Conservation (phyloP, 2,329 filamentous ascomycete genomes). For the Triangularia verruculosa region DNA sequence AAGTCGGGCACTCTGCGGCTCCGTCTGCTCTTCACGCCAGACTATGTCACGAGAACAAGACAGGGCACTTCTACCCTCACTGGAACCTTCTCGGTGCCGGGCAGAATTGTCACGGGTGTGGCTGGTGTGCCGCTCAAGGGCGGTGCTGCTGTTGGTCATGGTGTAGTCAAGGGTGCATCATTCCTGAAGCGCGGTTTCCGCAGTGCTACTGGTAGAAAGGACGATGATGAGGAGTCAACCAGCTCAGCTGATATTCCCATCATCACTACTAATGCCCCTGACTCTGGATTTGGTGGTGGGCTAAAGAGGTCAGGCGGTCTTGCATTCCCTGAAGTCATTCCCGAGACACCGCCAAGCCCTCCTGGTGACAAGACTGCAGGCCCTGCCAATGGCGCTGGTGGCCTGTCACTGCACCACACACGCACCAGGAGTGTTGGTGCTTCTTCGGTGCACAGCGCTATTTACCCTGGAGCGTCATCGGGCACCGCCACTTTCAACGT, state of each 20-base stretch:
- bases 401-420: slow-evolving; percentile 36
- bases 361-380: slow-evolving; percentile 30
- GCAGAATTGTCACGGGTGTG: slow-evolving; percentile 79
- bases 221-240: slow-evolving; percentile 39
- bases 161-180: slow-evolving; percentile 83
- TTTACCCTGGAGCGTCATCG: slow-evolving; percentile 51
- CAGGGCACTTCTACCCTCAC: slow-evolving; percentile 92
- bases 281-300: slow-evolving; percentile 36
- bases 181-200: slow-evolving; percentile 86
- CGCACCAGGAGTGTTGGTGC: slow-evolving; percentile 59
- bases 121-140: slow-evolving; percentile 93
- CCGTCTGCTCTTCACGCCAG: slow-evolving; percentile 85
- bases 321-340: slow-evolving; percentile 32
- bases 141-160: slow-evolving; percentile 66
- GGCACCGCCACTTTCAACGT: slow-evolving; percentile 81
- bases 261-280: slow-evolving; percentile 43
- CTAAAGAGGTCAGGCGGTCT: slow-evolving; percentile 44
- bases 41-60: slow-evolving; percentile 81
- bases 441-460: slow-evolving; percentile 63
- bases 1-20: slow-evolving; percentile 83
- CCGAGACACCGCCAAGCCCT: slow-evolving; percentile 24
- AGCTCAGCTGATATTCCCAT: slow-evolving; percentile 41
- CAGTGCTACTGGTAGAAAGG: slow-evolving; percentile 43
- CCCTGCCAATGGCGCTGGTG: slow-evolving; percentile 32
- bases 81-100: slow-evolving; percentile 81